Evolutionary conservation across 1,139 yeast genomes (phyloP).

Genomic region (Kazachstania sp.): DNA sequence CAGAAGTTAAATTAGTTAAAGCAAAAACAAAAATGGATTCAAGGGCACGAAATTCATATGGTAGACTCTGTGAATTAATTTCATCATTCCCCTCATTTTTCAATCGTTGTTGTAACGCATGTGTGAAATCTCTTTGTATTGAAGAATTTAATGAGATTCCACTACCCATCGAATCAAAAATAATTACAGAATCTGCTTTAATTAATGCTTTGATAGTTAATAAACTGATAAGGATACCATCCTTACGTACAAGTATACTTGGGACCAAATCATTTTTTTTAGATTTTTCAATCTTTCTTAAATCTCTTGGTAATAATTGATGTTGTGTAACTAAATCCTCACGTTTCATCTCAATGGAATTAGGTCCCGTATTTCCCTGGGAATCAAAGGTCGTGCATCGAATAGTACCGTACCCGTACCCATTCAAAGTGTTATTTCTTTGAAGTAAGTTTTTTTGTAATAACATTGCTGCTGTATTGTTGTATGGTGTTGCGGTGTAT

Average conservation of each 20-base stretch:
- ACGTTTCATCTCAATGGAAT: conserved; percentile 53
- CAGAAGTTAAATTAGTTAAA: conserved; percentile 75
- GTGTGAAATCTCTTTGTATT: conserved; percentile 28
- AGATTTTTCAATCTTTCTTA: conserved; percentile 59
- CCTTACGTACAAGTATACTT: conserved; percentile 52
- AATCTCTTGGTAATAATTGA: conserved; percentile 31
- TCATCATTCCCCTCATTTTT: conserved; percentile 24
- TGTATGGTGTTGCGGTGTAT: background rate
- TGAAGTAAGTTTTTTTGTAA: conserved; percentile 34
- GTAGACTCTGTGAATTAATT: conserved; percentile 21
- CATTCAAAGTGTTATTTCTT: conserved; percentile 28
- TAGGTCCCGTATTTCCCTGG: conserved; percentile 47
- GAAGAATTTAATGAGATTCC: conserved; percentile 25
- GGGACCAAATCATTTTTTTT: conserved; percentile 46
- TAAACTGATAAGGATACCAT: conserved; percentile 55
- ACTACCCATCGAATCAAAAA: conserved; percentile 44
- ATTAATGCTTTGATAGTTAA: conserved; percentile 64
- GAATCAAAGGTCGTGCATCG: conserved; percentile 55
- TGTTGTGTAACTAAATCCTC: conserved; percentile 36
- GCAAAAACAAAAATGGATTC: conserved; percentile 84
- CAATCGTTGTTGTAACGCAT: conserved; percentile 22
- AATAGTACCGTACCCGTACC: conserved; percentile 29
- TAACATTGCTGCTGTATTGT: conserved; percentile 24
- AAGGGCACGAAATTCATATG: conserved; percentile 80
- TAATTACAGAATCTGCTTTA: conserved; percentile 53